Percentiles rank a stretch among this genome's conserved stretches.
phyloP scores from a whole-genome alignment of 352 stramenopile genomes.

The Thalassiosira exigua region DNA sequence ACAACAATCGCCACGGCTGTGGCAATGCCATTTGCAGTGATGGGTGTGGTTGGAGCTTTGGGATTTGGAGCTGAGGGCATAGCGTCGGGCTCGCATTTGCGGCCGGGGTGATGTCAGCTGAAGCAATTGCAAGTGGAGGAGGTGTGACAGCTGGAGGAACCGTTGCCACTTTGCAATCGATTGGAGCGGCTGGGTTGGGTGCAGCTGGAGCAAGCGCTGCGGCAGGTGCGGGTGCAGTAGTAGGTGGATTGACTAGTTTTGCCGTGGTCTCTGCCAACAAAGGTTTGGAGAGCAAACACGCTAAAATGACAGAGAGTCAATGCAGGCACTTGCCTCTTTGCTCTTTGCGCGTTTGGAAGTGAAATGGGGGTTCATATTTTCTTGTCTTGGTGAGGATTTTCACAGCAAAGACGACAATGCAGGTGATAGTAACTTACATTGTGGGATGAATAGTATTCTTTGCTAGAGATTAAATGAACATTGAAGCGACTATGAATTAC shows the following conservation, averaged over 20 bases:
- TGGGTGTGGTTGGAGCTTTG: conserved; percentile 86
- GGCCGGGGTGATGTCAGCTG: conserved; percentile 79
- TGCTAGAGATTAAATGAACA: too few species aligned
- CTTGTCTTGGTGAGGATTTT: too few species aligned
- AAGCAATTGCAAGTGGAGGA: conserved; percentile 75
- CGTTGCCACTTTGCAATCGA: conserved; percentile 73
- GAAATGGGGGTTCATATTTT: too few species aligned
- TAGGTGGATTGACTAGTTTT: conserved; percentile 22
- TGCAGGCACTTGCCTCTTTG: not conserved
- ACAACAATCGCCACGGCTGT: conserved; percentile 61
- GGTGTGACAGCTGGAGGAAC: conserved; percentile 67
- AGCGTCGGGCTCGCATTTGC: conserved; percentile 65
- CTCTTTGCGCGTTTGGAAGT: not conserved
- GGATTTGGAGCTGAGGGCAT: conserved; percentile 74
- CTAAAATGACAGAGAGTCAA: not conserved
- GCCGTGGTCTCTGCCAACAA: conserved; percentile 8
- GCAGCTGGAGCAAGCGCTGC: conserved; percentile 10
- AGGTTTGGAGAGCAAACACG: conserved; percentile 6
- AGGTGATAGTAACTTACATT: too few species aligned
- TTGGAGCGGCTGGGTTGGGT: conserved; percentile 70
- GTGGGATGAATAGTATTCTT: too few species aligned
- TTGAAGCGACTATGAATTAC: conserved; percentile 12
- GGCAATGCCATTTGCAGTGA: conserved; percentile 82
- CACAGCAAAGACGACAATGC: too few species aligned
- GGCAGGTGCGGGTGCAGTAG: conserved; percentile 17